phyloP scores from a whole-genome alignment of 2,329 filamentous ascomycete species.

The Esteya vermicola region DNA sequence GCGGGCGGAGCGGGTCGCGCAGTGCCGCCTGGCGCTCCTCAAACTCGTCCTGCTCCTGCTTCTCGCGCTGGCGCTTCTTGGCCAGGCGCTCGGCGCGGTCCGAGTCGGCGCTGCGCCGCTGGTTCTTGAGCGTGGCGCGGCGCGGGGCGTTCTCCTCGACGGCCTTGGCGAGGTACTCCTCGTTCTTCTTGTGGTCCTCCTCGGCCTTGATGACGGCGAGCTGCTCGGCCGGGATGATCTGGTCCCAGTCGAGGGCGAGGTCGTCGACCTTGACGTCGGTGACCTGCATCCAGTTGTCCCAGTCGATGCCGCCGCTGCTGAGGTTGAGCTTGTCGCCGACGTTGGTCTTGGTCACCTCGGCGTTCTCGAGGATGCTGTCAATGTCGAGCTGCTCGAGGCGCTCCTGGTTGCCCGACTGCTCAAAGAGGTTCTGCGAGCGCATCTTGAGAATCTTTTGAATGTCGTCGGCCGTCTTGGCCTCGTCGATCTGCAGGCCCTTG shows the following conservation, averaged over 20 bases:
- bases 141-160: constrained; percentile 78
- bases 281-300: constrained; percentile 95
- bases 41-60: constrained; percentile 55
- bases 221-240: constrained; percentile 92
- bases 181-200: constrained; percentile 71
- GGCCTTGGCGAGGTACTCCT: constrained; percentile 67
- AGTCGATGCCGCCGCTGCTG: constrained; percentile 69
- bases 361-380: constrained; percentile 90
- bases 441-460: constrained; percentile 95
- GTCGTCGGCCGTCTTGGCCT: constrained; percentile 83
- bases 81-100: constrained; percentile 50
- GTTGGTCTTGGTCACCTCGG: constrained; percentile 92
- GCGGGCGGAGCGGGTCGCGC: constrained; percentile 73
- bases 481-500: constrained; percentile 57
- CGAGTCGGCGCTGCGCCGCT: constrained; percentile 32
- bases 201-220: constrained; percentile 80
- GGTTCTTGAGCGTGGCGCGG: constrained; percentile 48
- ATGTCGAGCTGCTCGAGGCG: constrained; percentile 96
- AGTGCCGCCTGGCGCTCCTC: constrained; percentile 62
- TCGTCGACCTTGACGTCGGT: constrained; percentile 93
- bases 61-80: constrained; percentile 52
- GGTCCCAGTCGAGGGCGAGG: constrained; percentile 76
- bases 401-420: constrained; percentile 91
- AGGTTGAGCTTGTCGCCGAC: constrained; percentile 84
- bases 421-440: constrained; percentile 98